Evolutionary conservation across 495 filamentous ascomycete genomes (phyloP), one percentile per base, ranked within the genome.

Genomic region (Cudoniella acicularis): DNA sequence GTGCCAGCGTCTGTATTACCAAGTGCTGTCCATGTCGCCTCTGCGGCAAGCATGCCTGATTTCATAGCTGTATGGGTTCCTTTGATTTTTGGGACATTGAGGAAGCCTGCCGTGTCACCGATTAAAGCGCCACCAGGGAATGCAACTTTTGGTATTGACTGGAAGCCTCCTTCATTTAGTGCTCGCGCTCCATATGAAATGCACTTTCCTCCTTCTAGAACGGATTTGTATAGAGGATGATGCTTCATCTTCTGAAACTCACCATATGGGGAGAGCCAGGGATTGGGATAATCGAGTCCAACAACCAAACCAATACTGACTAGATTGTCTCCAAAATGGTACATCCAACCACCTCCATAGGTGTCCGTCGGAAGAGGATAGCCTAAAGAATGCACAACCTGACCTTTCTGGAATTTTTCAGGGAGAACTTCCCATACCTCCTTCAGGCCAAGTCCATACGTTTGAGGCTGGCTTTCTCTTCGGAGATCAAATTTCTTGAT

Each of bases 201-300:
- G 72, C 95, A 98, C 74, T 96, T 96, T 54, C 94, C 94, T 58
- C 94, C 93, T 70, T 96, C 87, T 18, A 99, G 79, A 17, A 90
- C 83, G 2, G 83, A 79, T 60, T 75, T 82, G 75, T 94, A 98
- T 45, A 95, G 73, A 21, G 94, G 93, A 71, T 99, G 94, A 62
- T 96, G 91, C 78, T 99, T 99, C 78, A 98, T 84, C 77, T 96
- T 96, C 70, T 99, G 95, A 73, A 99, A 98, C 70, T 99, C 94
- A 23, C 83, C 83, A 69, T 99, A 99, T 0, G 94, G 94, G 0
- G 91, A 91, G 17, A 99, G 80, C 89, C 92, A 99, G 0, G 94
- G 95, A 72, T 99, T 99, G 24, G 88, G 81, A 67, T 98, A 99
- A 74, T 99, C 94, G 26, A 99, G 80, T 23, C 93, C 94, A 25